Base-by-base conservation (phyloP, 805 yeast genomes). In the Pichia insulana region DNA sequence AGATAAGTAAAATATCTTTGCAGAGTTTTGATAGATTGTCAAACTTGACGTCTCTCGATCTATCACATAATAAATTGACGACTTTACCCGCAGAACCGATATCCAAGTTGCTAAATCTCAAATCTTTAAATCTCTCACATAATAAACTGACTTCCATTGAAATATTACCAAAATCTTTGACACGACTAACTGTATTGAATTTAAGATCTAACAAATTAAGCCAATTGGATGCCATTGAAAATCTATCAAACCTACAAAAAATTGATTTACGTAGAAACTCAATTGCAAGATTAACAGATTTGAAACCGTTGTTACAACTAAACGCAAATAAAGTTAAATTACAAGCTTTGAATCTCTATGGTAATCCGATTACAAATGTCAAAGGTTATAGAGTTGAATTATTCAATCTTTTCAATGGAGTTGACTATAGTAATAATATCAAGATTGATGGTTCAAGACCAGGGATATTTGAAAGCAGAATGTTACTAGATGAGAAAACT, bases 361-460 rank as follows among this genome's bases (percentile, higher is more conserved):
- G 69, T 27, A 76, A 76, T 50, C 64, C 67, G 1, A 41, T 64
- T 18, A 52, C 63, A 7, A 48, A 47, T 17, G 55, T 52, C 37
- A 39, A 76, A 60, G 64, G 70, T 50, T 75, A 71, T 49, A 55
- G 83, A 45, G 66, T 69, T 15, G 80, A 77, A 36, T 53, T 76
- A 12, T 76, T 76, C 59, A 76, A 77, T 55, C 56, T 76, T 39
- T 64, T 73, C 49, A 75, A 75, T 52, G 80, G 80, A 8, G 70
- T 73, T 32, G 68, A 64, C 43, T 69, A 69, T 45, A 63, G 64
- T 19, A 74, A 74, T 48, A 53, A 53, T 7, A 53, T 76, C 45
- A 72, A 71, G 49, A 71, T 76, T 31, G 82, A 76, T 54, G 81
- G 78, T 35, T 74, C 80, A 3, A 57, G 71, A 41, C 82, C 83